A percentile compares a stretch with the other conserved stretches of the same genome.
Evolutionary conservation across 202 grass and related monocot species (phyloP).

Genomic region (Hordeum pubiflorum): DNA sequence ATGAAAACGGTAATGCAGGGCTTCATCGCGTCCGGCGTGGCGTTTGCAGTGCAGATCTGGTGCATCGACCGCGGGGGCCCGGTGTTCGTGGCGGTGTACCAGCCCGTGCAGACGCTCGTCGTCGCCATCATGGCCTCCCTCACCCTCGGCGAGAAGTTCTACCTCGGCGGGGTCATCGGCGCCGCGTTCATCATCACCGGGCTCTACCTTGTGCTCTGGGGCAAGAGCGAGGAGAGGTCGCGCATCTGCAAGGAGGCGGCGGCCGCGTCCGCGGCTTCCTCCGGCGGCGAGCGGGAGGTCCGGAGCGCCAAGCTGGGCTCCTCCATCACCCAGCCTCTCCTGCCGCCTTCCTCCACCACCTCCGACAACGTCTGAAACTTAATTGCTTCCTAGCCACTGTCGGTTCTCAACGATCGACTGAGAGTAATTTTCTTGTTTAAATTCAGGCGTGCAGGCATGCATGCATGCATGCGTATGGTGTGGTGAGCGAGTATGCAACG

Average conservation of each 20-base stretch:
- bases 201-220: constrained; percentile 89
- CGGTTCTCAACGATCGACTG: background rate
- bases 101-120: constrained; percentile 91
- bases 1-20: constrained; percentile 41
- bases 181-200: constrained; percentile 73
- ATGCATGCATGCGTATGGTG: background rate
- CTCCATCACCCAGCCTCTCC: constrained; percentile 59
- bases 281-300: background rate
- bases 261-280: background rate
- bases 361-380: background rate
- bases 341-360: constrained; percentile 55
- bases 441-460: background rate
- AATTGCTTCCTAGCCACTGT: background rate
- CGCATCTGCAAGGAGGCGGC: constrained; percentile 38
- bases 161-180: constrained; percentile 84
- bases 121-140: constrained; percentile 89
- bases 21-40: constrained; percentile 90
- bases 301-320: constrained; percentile 14
- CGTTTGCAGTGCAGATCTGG: constrained; percentile 98
- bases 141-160: constrained; percentile 95
- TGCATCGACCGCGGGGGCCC: constrained; percentile 94
- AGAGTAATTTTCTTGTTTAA: background rate
- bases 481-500: background rate
- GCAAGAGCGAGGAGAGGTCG: constrained; percentile 68
- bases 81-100: constrained; percentile 95